Evolutionary conservation across 441 rosid species (phyloP), one percentile per base, ranked within the genome.

Genomic region (Codiaeum variegatum): DNA sequence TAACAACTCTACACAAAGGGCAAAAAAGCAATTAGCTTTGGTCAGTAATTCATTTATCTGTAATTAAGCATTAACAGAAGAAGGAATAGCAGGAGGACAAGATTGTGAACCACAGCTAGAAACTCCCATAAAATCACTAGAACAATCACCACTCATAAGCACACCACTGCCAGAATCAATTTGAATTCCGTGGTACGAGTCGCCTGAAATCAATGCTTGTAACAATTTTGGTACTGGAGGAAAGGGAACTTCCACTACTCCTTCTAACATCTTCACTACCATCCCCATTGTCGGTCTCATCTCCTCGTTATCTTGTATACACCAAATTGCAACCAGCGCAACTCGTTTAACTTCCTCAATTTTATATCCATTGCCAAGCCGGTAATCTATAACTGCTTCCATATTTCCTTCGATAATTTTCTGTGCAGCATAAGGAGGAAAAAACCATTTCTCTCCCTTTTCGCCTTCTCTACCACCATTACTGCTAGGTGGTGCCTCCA

Each of bases 341-440:
- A 88, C 78, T 36, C 97, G 88, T 59, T 80, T 81, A 19, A 85
- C 96, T 79, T 90, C 96, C 76, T 84, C 89, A 19, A 51, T 60
- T 46, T 83, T 81, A 56, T 86, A 90, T 8, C 73, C 83, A 31
- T 69, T 73, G 40, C 89, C 83, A 28, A 92, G 94, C 72, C 86
- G 84, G 51, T 78, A 34, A 76, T 92, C 92, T 6, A 92, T 83
- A 19, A 92, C 87, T 24, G 80, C 82, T 0, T 81, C 84, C 32
- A 88, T 77, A 67, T 92, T 85, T 52, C 97, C 94, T 67, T 87
- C 87, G 19, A 87, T 84, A 40, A 92, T 87, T 69, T 84, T 85
- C 19, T 82, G 88, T 9, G 90, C 97, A 7, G 94, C 96, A 86
- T 94, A 92, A 55, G 96, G 97, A 34, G 97, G 96, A 79, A 90